Conservation (phyloP, 345 rosid genomes). For the Raphanus raphanistrum region DNA sequence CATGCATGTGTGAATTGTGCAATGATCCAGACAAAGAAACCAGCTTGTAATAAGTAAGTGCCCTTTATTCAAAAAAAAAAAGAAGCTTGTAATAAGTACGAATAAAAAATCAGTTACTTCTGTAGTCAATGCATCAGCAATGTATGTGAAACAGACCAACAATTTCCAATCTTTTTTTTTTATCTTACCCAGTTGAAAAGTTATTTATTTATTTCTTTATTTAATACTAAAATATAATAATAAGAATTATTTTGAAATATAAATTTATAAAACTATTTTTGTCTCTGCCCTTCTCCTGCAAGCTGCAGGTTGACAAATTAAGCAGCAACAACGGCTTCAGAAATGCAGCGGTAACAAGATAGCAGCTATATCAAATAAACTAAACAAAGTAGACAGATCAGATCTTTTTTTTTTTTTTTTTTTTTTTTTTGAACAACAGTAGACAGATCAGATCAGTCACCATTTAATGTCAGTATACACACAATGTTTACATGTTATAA, state of each 20-base stretch:
- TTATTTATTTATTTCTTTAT: background rate
- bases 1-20: constrained; percentile 4
- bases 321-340: constrained; percentile 33
- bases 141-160: constrained; percentile 28
- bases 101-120: constrained; percentile 7
- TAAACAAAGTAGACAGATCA: constrained; percentile 23
- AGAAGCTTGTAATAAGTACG: background rate
- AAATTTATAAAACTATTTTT: background rate
- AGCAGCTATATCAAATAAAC: constrained; percentile 37
- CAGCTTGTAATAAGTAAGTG: background rate
- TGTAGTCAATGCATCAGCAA: constrained; percentile 31
- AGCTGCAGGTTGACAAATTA: constrained; percentile 39
- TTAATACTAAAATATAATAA: background rate
- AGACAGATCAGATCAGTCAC: constrained; percentile 10
- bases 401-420: too few relatives aligned
- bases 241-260: background rate
- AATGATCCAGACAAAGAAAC: constrained; percentile 29
- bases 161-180: constrained; percentile 20
- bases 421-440: too few relatives aligned
- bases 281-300: constrained; percentile 36
- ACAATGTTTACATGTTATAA: constrained; percentile 16
- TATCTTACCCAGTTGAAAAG: background rate
- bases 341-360: constrained; percentile 28
- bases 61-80: too few relatives aligned
- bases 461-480: constrained; percentile 17